Evolutionary conservation across 768 basidiomycete species (phyloP).

Genomic region (Sporobolomyces phaffii): DNA sequence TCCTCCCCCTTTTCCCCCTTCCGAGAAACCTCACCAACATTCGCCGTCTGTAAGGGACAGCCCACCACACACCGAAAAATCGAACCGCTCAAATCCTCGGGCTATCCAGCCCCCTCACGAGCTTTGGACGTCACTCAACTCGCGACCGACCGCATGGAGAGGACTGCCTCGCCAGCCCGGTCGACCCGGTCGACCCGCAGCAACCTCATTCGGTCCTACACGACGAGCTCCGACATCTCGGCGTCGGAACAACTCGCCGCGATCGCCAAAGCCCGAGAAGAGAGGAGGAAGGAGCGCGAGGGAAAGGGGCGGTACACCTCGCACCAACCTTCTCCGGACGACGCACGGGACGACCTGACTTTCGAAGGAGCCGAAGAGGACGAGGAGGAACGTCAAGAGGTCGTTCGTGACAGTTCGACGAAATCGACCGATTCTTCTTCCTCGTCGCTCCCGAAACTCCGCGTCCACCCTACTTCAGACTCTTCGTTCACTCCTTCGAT

Average conservation of each 20-base stretch:
- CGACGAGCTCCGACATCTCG: constrained; percentile 3
- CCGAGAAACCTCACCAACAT: too few species aligned
- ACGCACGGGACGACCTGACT: not conserved
- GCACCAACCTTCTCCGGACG: not conserved
- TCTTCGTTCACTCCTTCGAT: constrained; percentile 22
- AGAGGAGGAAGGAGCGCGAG: constrained; percentile 1
- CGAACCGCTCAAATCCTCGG: too few species aligned
- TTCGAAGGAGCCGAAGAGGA: not conserved
- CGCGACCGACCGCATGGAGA: not conserved
- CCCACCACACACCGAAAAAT: too few species aligned
- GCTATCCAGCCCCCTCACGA: too few species aligned
- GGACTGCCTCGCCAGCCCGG: not conserved
- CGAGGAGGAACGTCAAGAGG: not conserved
- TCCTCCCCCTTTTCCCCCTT: too few species aligned
- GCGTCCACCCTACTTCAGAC: constrained; percentile 19
- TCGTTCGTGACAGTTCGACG: not conserved
- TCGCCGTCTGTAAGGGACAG: too few species aligned
- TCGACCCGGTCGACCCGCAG: not conserved
- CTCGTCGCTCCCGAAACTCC: constrained; percentile 9
- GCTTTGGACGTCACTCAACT: not conserved
- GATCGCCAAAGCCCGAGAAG: constrained; percentile 7
- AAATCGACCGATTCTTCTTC: not conserved
- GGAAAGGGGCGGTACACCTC: not conserved
- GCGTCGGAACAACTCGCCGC: constrained; percentile 22
- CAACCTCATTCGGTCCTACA: constrained; percentile 22